These are phyloP conservation scores for Boletus sp. DNA, from an alignment of 1,284 basidiomycete genomes.

Conservation along the genomic window DNA sequence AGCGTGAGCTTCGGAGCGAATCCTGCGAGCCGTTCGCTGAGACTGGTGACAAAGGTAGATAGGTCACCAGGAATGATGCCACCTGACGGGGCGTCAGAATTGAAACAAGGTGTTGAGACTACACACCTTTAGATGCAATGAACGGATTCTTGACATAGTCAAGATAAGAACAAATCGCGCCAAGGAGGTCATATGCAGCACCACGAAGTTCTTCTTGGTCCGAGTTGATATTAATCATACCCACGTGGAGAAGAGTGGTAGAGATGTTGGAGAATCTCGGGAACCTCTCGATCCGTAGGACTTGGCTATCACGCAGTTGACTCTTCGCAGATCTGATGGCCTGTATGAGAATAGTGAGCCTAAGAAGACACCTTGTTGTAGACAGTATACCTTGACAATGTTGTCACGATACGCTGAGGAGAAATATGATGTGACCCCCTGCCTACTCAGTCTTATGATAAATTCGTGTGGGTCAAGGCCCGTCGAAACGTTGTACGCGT, in stretches of 20 bases:
- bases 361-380: background rate
- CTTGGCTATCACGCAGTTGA: constrained; percentile 53
- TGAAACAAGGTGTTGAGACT: background rate
- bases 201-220: constrained; percentile 72
- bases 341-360: constrained; percentile 28
- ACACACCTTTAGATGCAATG: constrained; percentile 61
- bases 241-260: constrained; percentile 78
- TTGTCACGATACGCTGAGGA: constrained; percentile 63
- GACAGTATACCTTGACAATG: constrained; percentile 65
- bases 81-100: constrained; percentile 39
- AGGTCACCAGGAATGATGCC: constrained; percentile 73
- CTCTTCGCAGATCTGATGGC: constrained; percentile 70
- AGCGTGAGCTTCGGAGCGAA: constrained; percentile 78
- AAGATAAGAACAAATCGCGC: constrained; percentile 74
- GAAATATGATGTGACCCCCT: constrained; percentile 67
- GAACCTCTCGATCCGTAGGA: constrained; percentile 61
- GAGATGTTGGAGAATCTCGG: constrained; percentile 79
- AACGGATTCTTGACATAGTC: constrained; percentile 70
- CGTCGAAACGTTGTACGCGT: constrained; percentile 76
- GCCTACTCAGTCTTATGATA: constrained; percentile 69
- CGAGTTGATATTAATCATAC: constrained; percentile 71
- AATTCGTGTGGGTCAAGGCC: constrained; percentile 77
- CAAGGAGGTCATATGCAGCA: constrained; percentile 75
- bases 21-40: constrained; percentile 71
- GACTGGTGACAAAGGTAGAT: constrained; percentile 54